Conservation (phyloP, 2,329 filamentous ascomycete species). For the Calonectria hongkongensis region DNA sequence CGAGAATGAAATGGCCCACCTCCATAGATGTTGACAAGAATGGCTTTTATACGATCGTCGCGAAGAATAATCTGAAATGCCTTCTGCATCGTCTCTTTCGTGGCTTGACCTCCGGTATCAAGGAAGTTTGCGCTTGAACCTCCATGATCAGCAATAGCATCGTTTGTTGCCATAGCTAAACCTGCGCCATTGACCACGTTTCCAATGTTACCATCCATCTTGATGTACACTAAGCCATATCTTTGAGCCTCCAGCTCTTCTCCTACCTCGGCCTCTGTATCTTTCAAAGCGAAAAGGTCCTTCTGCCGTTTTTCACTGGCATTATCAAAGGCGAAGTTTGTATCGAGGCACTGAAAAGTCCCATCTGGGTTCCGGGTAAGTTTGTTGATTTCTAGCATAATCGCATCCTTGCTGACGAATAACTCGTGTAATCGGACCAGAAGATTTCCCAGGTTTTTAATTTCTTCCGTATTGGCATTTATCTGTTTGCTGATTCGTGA, state of each 20-base stretch:
- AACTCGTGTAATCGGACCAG: background rate
- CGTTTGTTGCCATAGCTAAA: constrained; percentile 92
- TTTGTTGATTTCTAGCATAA: background rate
- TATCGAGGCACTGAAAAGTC: constrained; percentile 58
- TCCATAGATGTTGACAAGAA: constrained; percentile 75
- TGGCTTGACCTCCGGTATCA: constrained; percentile 93
- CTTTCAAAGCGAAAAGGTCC: constrained; percentile 62
- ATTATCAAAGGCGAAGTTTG: constrained; percentile 69
- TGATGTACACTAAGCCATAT: constrained; percentile 87
- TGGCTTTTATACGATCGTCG: constrained; percentile 82
- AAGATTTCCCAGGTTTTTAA: background rate
- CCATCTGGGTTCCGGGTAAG: background rate
- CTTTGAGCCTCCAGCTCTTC: constrained; percentile 65
- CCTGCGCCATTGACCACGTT: constrained; percentile 93
- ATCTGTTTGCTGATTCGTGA: background rate
- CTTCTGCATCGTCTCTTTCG: constrained; percentile 84
- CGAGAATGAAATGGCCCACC: constrained; percentile 47
- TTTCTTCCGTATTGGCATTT: background rate
- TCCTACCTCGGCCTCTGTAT: constrained; percentile 57
- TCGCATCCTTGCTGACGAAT: background rate
- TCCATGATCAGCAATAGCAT: constrained; percentile 81
- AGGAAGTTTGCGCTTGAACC: constrained; percentile 88
- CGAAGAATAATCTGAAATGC: constrained; percentile 84
- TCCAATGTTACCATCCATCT: constrained; percentile 78
- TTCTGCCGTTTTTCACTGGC: constrained; percentile 64